Percentiles rank a stretch among this genome's conserved stretches.
These are phyloP conservation scores for Pedinophyceae sp. DNA, from an alignment of 139 green algal genomes.

Conservation along the genomic window DNA sequence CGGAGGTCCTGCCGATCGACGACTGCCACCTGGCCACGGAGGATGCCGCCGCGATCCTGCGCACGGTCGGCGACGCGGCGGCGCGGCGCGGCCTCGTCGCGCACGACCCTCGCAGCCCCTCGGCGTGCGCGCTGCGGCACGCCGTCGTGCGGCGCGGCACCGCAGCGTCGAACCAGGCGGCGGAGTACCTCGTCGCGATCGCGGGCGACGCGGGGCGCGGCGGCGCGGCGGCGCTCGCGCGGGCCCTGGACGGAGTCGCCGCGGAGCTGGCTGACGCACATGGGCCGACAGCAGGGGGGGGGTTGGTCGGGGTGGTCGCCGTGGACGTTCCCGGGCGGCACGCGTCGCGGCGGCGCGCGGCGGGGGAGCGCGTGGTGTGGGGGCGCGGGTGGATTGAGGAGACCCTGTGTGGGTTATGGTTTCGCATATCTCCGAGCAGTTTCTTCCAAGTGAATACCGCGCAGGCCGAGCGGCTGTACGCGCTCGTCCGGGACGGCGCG, in stretches of 20 bases:
- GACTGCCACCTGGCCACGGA: slow-evolving; percentile 16
- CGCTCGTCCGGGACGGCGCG: slow-evolving; percentile 26
- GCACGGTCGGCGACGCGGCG: neutral
- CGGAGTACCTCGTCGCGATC: slow-evolving; percentile 23
- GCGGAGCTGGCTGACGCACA: slow-evolving; percentile 5
- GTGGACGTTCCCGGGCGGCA: slow-evolving; percentile 3
- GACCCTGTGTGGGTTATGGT: slow-evolving; percentile 36
- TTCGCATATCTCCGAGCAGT: slow-evolving; percentile 43
- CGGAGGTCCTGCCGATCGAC: slow-evolving; percentile 22
- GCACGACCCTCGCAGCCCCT: slow-evolving; percentile 1
- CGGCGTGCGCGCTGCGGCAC: slow-evolving; percentile 19
- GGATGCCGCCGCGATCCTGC: slow-evolving; percentile 12
- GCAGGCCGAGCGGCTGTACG: slow-evolving; percentile 55
- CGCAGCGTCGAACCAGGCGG: slow-evolving; percentile 1
- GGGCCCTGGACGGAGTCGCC: neutral
- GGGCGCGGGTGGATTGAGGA: slow-evolving; percentile 23
- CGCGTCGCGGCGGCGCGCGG: slow-evolving; percentile 2
- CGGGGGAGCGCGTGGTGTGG: slow-evolving; percentile 15
- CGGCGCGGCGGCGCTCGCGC: neutral
- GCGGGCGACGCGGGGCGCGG: slow-evolving; percentile 16
- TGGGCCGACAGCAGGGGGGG: neutral
- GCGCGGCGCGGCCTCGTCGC: neutral
- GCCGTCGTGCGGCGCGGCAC: slow-evolving; percentile 1
- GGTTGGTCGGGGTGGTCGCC: slow-evolving; percentile 14
- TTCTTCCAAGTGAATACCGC: slow-evolving; percentile 86